phyloP scores from a whole-genome alignment of 106 monocot genomes.

The Chionographis japonica region DNA sequence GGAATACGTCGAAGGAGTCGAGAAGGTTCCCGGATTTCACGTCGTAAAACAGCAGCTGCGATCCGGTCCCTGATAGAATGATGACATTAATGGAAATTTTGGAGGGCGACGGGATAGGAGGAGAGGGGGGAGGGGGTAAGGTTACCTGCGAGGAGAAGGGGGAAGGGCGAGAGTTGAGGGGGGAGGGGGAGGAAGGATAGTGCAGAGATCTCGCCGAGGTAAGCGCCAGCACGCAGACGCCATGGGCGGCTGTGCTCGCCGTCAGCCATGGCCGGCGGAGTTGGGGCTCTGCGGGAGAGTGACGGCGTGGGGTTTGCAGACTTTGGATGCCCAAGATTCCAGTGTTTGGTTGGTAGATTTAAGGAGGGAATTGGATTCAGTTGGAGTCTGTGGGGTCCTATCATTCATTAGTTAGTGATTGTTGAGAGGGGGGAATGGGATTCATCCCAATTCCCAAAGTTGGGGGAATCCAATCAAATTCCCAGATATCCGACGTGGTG shows the following conservation, averaged over 20 bases:
- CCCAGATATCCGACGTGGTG: too few relatives aligned
- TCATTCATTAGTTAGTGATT: too few relatives aligned
- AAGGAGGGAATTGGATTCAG: too few relatives aligned
- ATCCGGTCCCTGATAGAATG: constrained; percentile 56
- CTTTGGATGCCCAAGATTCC: too few relatives aligned
- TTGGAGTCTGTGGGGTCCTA: too few relatives aligned
- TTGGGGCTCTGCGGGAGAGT: not conserved
- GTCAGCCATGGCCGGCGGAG: constrained; percentile 11
- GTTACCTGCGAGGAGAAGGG: constrained; percentile 82
- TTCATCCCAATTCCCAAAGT: too few relatives aligned
- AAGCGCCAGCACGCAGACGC: constrained; percentile 41
- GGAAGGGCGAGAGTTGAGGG: constrained; percentile 30
- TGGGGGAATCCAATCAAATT: too few relatives aligned
- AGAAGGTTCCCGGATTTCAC: constrained; percentile 33
- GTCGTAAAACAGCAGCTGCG: constrained; percentile 63
- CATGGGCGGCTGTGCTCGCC: not conserved
- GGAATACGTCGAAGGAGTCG: constrained; percentile 49
- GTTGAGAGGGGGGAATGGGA: too few relatives aligned
- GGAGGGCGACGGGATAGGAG: not conserved
- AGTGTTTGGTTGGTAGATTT: too few relatives aligned
- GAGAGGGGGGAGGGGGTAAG: not conserved
- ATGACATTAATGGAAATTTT: not conserved
- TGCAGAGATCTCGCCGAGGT: constrained; percentile 95
- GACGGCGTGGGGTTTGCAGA: not conserved
- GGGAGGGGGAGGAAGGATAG: constrained; percentile 53